Conservation (phyloP, 192 early-diverging fungal genomes). For the Linnemannia elongata region DNA sequence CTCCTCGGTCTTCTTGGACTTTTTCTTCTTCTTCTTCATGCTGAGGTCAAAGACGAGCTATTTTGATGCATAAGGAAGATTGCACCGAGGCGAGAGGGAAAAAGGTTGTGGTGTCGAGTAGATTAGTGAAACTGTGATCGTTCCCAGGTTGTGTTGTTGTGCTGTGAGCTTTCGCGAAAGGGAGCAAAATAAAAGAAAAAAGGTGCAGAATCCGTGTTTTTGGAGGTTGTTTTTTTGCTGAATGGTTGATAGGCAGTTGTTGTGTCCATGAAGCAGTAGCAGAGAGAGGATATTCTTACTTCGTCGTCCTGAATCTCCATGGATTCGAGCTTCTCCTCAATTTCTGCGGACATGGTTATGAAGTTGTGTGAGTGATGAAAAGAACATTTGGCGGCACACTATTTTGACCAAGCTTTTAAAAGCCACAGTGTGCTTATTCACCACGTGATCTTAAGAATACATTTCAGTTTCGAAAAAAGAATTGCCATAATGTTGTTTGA, state of each 20-base stretch:
- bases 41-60: slow-evolving; percentile 63
- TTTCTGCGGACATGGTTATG: slow-evolving; percentile 45
- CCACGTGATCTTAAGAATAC: neutral
- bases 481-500: neutral
- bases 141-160: neutral
- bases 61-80: slow-evolving; percentile 16
- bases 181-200: neutral
- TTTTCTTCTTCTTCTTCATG: slow-evolving; percentile 75
- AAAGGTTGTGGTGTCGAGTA: neutral
- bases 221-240: neutral
- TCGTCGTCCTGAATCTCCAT: slow-evolving; percentile 52
- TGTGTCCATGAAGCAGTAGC: slow-evolving; percentile 4
- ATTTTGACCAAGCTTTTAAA: slow-evolving; percentile 2
- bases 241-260: neutral
- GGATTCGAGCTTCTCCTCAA: slow-evolving; percentile 49
- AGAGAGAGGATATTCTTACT: slow-evolving; percentile 16
- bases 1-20: slow-evolving; percentile 49
- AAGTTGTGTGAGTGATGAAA: slow-evolving; percentile 27
- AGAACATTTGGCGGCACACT: slow-evolving; percentile 6
- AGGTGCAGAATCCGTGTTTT: neutral
- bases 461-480: neutral
- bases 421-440: neutral
- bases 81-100: neutral
- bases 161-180: neutral
- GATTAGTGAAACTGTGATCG: neutral